Evolutionary conservation across 257 asterid genomes (phyloP), one percentile per base, ranked within the genome.

Genomic region (Ophiorrhiza pumila): DNA sequence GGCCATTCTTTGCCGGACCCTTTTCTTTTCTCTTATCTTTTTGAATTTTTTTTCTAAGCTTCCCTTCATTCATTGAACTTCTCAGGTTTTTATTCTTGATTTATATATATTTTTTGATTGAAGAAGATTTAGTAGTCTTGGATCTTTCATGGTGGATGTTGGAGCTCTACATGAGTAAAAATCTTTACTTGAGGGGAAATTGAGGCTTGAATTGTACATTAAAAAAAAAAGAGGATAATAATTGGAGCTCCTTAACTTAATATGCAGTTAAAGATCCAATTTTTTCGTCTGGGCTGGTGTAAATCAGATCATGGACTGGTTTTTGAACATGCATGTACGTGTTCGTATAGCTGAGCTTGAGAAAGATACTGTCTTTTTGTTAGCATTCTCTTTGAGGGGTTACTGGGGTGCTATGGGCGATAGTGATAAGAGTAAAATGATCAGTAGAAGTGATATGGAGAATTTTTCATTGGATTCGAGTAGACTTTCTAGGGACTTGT

Each of bases 401-500:
- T 82, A 60, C 41, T 50, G 47, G 65, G 68, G 52, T 70, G 65
- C 45, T 68, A 87, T 85, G 95, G 95, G 86, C 68, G 88, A 79
- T 80, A 80, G 81, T 68, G 86, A 75, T 45, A 85, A 72, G 70
- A 61, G 78, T 25, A 87, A 79, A 52, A 87, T 73, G 75, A 66
- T 66, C 22, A 81, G 65, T 34, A 73, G 80, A 43, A 69, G 66
- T 63, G 91, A 81, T 66, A 92, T 88, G 96, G 90, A 87, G 81
- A 86, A 83, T 77, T 82, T 89, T 50, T 72, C 90, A 20, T 69
- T 87, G 71, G 86, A 86, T 75, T 3, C 88, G 2, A 81, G 58
- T 50, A 82, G 86, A 55, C 77, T 77, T 76, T 89, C 98, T 22
- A 83, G 96, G 39, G 94, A 91, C 78, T 77, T 91, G 35, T 78